phyloP scores from a whole-genome alignment of 192 early-diverging fungal genomes.

The Gryganskiella cystojenkinii region DNA sequence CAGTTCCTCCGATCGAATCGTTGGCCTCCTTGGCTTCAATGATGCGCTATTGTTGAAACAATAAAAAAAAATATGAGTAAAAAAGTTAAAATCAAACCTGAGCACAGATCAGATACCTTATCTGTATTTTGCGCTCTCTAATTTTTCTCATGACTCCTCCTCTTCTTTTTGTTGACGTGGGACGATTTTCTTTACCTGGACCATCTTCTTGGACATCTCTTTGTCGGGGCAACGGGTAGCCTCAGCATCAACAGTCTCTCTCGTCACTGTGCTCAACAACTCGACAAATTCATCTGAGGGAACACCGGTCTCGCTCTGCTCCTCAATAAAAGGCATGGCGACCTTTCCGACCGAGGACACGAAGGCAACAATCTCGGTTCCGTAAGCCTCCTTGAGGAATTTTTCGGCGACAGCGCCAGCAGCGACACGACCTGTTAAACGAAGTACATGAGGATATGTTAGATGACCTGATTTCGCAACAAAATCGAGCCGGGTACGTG shows the following conservation, averaged over 20 bases:
- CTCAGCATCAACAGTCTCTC: constrained; percentile 83
- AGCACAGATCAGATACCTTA: too few species aligned
- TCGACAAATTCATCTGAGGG: constrained; percentile 68
- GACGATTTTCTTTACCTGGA: constrained; percentile 76
- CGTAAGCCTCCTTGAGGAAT: constrained; percentile 81
- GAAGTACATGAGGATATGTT: too few species aligned
- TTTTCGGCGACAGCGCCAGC: constrained; percentile 99
- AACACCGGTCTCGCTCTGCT: constrained; percentile 54
- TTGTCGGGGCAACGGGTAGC: constrained; percentile 91
- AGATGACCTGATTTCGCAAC: too few species aligned
- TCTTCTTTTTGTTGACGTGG: neutral
- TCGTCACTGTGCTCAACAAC: constrained; percentile 72
- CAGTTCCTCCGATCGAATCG: constrained; percentile 95
- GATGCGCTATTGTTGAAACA: constrained; percentile 69
- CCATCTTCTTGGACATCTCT: constrained; percentile 79
- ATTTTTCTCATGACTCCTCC: neutral
- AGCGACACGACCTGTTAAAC: constrained; percentile 84
- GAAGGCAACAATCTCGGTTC: constrained; percentile 96
- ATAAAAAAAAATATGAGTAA: neutral
- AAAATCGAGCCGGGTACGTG: too few species aligned
- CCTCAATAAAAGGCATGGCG: constrained; percentile 73
- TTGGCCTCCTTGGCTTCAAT: constrained; percentile 78
- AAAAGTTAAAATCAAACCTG: neutral
- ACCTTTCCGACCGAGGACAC: constrained; percentile 89
- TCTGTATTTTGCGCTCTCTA: too few species aligned